These are phyloP conservation scores for Scheffersomyces parashehatae DNA, from an alignment of 1,139 yeast species.

Conservation along the genomic window DNA sequence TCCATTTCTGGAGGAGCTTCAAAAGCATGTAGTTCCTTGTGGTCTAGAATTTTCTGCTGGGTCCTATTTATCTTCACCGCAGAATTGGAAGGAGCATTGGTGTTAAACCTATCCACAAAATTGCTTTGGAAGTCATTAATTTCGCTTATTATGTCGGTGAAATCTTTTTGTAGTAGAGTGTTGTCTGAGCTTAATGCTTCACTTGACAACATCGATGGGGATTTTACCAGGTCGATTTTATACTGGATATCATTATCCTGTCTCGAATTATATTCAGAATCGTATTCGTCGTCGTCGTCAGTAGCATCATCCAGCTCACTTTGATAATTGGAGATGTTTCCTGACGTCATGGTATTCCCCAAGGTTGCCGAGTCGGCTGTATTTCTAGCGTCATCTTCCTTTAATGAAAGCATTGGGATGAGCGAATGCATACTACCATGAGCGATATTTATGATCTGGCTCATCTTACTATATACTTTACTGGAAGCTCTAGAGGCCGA, in stretches of 20 bases:
- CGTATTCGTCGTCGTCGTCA: constrained; percentile 20
- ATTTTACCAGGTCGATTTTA: neutral
- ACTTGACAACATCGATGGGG: neutral
- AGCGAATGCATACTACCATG: constrained; percentile 20
- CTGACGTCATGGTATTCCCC: constrained; percentile 3
- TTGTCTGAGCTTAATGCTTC: neutral
- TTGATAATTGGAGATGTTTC: constrained; percentile 17
- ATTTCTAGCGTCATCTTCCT: constrained; percentile 1
- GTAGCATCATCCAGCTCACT: constrained; percentile 32
- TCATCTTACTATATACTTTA: constrained; percentile 13
- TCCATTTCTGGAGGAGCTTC: constrained; percentile 3
- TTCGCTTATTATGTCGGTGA: constrained; percentile 29
- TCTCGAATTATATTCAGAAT: neutral
- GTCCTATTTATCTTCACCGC: constrained; percentile 24
- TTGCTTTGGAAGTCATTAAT: constrained; percentile 34
- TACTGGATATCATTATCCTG: neutral
- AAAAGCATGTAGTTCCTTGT: constrained; percentile 26
- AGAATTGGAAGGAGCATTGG: constrained; percentile 2
- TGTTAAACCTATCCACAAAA: constrained; percentile 24
- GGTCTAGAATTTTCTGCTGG: constrained; percentile 39
- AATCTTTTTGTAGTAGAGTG: constrained; percentile 5
- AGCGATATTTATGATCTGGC: constrained; percentile 14
- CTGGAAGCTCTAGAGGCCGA: constrained; percentile 2
- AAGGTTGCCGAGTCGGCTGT: neutral
- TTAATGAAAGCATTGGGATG: constrained; percentile 10